Evolutionary conservation across 345 rosid species (phyloP).

Genomic region (Carallia brachiata): DNA sequence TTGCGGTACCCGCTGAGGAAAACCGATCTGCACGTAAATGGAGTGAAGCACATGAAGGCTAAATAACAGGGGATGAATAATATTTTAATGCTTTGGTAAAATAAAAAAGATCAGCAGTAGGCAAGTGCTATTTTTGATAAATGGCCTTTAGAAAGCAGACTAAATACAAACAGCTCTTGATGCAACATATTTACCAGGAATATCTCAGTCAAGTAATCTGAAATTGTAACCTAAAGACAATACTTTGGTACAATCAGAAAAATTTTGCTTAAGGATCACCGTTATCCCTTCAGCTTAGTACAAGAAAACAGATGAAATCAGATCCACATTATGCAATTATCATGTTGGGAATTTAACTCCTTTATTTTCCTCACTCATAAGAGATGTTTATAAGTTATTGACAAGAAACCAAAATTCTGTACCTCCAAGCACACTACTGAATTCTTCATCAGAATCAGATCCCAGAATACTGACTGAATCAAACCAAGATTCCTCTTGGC

Average conservation of each 20-base stretch:
- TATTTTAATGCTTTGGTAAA: no score
- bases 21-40: constrained; percentile 43
- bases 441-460: constrained; percentile 91
- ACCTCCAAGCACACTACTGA: constrained; percentile 74
- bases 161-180: neutral
- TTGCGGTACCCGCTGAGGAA: constrained; percentile 33
- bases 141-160: neutral
- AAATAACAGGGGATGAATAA: no score
- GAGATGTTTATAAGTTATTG: neutral
- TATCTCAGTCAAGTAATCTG: neutral
- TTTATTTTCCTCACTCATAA: no score
- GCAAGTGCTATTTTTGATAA: neutral
- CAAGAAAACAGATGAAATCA: no score
- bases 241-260: neutral
- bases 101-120: no score
- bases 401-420: constrained; percentile 14
- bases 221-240: neutral
- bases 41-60: neutral
- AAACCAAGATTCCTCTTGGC: constrained; percentile 75
- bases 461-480: constrained; percentile 76
- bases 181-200: no score
- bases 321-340: neutral
- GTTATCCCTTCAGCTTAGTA: no score
- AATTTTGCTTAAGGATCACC: neutral
- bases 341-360: no score